Percentiles rank a stretch among this genome's conserved stretches.
phyloP scores from a whole-genome alignment of 1,284 basidiomycete genomes.

The Acaromyces ingoldii region DNA sequence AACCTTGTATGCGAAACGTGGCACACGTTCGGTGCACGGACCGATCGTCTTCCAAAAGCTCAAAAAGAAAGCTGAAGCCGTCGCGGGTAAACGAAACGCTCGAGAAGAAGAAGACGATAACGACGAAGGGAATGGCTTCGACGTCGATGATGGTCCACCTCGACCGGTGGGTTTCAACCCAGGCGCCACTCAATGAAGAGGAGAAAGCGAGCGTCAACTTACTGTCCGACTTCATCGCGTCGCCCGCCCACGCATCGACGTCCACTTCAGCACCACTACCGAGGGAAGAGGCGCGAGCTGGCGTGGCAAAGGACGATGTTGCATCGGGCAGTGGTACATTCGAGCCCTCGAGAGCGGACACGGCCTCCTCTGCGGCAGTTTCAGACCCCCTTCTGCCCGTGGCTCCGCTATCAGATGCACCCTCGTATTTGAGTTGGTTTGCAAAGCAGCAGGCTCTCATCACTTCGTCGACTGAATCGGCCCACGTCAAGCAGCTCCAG shows the following conservation, averaged over 20 bases:
- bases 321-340: neutral
- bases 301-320: neutral
- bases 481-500: constrained; percentile 20
- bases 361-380: neutral
- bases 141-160: constrained; percentile 20
- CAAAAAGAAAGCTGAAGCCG: no score
- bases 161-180: constrained; percentile 31
- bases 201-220: constrained; percentile 31
- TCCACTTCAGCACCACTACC: neutral
- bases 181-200: constrained; percentile 21
- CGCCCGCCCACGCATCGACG: neutral
- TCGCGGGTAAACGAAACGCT: no score
- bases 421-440: constrained; percentile 32
- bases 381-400: constrained; percentile 10
- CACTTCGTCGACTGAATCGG: constrained; percentile 26
- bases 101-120: no score
- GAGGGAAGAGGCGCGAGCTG: constrained; percentile 12
- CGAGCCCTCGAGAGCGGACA: neutral
- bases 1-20: no score
- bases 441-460: constrained; percentile 25
- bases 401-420: constrained; percentile 24
- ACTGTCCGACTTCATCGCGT: constrained; percentile 25
- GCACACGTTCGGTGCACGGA: no score
- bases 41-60: no score
- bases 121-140: constrained; percentile 4